Percentiles rank a stretch among this genome's conserved stretches.
These are phyloP conservation scores for Ophiostoma novo-ulmi DNA, from an alignment of 2,329 filamentous ascomycete genomes.

Conservation along the genomic window DNA sequence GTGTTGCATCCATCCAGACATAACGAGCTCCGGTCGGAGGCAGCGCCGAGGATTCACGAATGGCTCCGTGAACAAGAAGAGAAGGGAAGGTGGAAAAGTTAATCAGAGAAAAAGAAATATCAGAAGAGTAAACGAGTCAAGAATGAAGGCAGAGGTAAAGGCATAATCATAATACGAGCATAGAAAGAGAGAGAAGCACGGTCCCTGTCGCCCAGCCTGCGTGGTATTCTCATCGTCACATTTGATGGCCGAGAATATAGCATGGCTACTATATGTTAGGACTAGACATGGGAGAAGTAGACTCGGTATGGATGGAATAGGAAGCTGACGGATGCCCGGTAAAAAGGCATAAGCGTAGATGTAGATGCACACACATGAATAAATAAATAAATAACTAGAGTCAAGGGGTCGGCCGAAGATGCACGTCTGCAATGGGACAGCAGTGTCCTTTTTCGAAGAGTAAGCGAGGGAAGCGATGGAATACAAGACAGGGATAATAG, in stretches of 20 bases:
- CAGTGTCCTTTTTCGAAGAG: background rate
- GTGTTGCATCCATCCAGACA: background rate
- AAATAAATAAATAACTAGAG: background rate
- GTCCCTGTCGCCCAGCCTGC: background rate
- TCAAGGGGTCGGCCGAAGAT: background rate
- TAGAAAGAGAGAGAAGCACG: background rate
- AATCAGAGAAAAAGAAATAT: background rate
- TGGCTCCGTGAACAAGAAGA: background rate
- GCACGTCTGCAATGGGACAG: background rate
- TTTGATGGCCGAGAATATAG: background rate
- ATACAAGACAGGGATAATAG: background rate
- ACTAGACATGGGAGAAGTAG: background rate
- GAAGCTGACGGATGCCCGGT: background rate
- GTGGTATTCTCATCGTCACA: background rate
- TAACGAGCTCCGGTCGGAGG: conserved; percentile 10
- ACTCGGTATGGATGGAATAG: background rate
- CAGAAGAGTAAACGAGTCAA: background rate
- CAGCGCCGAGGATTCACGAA: background rate
- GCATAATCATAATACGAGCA: conserved; percentile 3
- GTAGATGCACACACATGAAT: background rate
- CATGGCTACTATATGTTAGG: background rate
- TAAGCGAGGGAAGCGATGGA: background rate
- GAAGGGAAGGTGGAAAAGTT: background rate
- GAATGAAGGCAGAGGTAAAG: background rate
- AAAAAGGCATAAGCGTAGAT: background rate